These are phyloP conservation scores for Xerophyta viscosa DNA, from an alignment of 106 monocot genomes.

Conservation along the genomic window DNA sequence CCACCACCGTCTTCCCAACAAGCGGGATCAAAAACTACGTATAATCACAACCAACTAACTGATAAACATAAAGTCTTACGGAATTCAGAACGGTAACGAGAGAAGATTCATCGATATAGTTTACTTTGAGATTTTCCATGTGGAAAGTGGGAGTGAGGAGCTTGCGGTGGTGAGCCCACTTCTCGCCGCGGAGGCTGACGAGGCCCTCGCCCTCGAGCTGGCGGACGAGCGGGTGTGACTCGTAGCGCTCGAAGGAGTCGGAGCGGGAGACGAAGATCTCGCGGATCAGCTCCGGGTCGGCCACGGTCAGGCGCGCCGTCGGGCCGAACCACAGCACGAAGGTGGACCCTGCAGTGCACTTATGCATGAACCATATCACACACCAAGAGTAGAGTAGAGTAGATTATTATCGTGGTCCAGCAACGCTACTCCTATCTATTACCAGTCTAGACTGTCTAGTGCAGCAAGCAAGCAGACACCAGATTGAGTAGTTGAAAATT, in stretches of 20 bases:
- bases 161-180: slow-evolving; percentile 84
- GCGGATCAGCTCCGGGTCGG: slow-evolving; percentile 84
- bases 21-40: slow-evolving; percentile 56
- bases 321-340: slow-evolving; percentile 94
- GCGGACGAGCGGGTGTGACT: slow-evolving; percentile 78
- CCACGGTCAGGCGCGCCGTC: slow-evolving; percentile 58
- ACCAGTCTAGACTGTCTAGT: too few species aligned
- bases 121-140: slow-evolving; percentile 85
- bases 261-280: slow-evolving; percentile 75
- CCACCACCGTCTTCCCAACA: slow-evolving; percentile 59
- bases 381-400: too few species aligned
- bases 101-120: not conserved
- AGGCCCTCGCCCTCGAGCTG: slow-evolving; percentile 94
- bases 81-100: too few species aligned
- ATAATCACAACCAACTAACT: too few species aligned
- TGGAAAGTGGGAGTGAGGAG: slow-evolving; percentile 77
- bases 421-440: too few species aligned
- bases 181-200: slow-evolving; percentile 68
- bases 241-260: slow-evolving; percentile 70
- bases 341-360: slow-evolving; percentile 43
- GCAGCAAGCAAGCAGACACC: too few species aligned
- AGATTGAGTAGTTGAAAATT: too few species aligned
- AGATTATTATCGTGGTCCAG: too few species aligned
- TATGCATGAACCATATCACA: too few species aligned
- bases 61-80: too few species aligned